Percentiles rank a stretch among this genome's conserved stretches.
These are phyloP conservation scores for Russula sp. DNA, from an alignment of 768 basidiomycete genomes.

Conservation along the genomic window DNA sequence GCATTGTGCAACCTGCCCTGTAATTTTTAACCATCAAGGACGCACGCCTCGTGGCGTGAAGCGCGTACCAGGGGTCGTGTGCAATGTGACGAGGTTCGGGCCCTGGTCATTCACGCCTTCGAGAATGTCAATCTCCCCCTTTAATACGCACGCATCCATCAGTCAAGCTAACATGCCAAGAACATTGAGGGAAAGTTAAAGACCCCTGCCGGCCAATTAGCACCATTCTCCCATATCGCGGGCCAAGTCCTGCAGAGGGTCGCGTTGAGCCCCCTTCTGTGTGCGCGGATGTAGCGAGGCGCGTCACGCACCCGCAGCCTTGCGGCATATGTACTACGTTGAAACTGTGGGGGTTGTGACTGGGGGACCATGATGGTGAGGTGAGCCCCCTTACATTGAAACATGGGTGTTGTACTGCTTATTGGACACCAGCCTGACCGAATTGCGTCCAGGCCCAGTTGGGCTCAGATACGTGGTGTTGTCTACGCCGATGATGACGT, in stretches of 20 bases:
- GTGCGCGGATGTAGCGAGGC: slow-evolving; percentile 12
- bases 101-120: slow-evolving; percentile 52
- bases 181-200: background rate
- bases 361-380: background rate
- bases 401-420: slow-evolving; percentile 17
- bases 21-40: background rate
- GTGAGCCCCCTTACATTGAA: slow-evolving; percentile 37
- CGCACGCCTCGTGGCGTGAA: background rate
- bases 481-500: slow-evolving; percentile 11
- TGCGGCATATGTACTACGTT: slow-evolving; percentile 55
- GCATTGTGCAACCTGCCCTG: slow-evolving; percentile 47
- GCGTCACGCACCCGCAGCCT: slow-evolving; percentile 42
- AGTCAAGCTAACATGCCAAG: slow-evolving; percentile 4
- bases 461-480: slow-evolving; percentile 3
- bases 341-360: slow-evolving; percentile 29
- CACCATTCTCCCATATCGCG: slow-evolving; percentile 48
- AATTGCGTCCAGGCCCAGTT: slow-evolving; percentile 16
- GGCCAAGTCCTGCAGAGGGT: slow-evolving; percentile 36
- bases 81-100: slow-evolving; percentile 47
- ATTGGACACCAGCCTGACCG: slow-evolving; percentile 13
- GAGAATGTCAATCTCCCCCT: slow-evolving; percentile 48
- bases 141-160: slow-evolving; percentile 23
- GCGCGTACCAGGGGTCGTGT: slow-evolving; percentile 38
- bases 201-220: slow-evolving; percentile 43
- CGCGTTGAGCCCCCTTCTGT: slow-evolving; percentile 1